These are phyloP conservation scores for Trichocladium uniseriatum DNA, from an alignment of 495 filamentous ascomycete species.

Conservation along the genomic window DNA sequence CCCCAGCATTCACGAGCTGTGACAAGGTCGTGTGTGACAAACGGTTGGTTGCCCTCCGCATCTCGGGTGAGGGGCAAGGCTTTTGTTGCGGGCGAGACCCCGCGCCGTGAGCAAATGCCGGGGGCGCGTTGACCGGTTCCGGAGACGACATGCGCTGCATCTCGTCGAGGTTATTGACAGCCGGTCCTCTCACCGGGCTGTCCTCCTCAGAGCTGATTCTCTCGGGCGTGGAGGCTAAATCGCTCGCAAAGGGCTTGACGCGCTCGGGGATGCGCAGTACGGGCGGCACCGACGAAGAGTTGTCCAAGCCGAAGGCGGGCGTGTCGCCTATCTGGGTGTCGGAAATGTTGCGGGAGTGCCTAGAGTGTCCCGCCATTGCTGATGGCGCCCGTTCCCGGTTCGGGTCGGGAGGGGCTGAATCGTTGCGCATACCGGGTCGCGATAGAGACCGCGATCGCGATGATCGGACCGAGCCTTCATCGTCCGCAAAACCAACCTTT, in stretches of 20 bases:
- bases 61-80: conserved; percentile 62
- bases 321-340: conserved; percentile 24
- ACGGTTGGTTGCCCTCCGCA: conserved; percentile 66
- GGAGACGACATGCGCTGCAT: conserved; percentile 51
- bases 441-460: conserved; percentile 44
- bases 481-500: conserved; percentile 58
- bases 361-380: conserved; percentile 32
- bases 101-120: conserved; percentile 54
- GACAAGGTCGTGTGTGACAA: conserved; percentile 73
- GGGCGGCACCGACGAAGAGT: conserved; percentile 12
- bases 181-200: conserved; percentile 21
- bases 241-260: conserved; percentile 27
- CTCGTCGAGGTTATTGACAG: conserved; percentile 40
- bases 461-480: conserved; percentile 43
- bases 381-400: conserved; percentile 36
- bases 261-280: conserved; percentile 22
- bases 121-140: conserved; percentile 64
- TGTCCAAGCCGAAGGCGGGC: conserved; percentile 9
- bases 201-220: conserved; percentile 53
- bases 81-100: conserved; percentile 49
- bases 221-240: conserved; percentile 41
- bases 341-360: conserved; percentile 33
- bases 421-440: conserved; percentile 34
- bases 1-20: conserved; percentile 61
- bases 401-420: conserved; percentile 36